Conservation (phyloP, 768 basidiomycete genomes). For the Porphyrellus cyaneotinctus region DNA sequence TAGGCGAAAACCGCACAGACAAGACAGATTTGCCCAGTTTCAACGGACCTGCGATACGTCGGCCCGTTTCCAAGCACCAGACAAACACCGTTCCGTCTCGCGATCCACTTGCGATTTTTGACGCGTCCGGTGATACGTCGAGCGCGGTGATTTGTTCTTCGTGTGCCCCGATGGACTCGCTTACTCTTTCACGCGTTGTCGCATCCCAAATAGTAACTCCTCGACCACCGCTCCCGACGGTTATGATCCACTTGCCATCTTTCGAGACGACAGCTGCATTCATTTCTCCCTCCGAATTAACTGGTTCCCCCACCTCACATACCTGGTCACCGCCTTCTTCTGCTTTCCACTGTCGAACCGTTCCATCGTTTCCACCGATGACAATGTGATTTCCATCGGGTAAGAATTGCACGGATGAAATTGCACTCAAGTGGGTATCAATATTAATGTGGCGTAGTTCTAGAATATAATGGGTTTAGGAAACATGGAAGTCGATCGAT, state of each 20-base stretch:
- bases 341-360: slow-evolving; percentile 6
- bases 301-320: neutral
- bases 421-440: neutral
- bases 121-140: slow-evolving; percentile 18
- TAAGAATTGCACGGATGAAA: slow-evolving; percentile 11
- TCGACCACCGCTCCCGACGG: neutral
- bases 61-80: slow-evolving; percentile 18
- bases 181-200: slow-evolving; percentile 1
- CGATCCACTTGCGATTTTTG: slow-evolving; percentile 22
- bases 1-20: slow-evolving; percentile 22
- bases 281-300: neutral
- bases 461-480: neutral
- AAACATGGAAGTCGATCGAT: neutral
- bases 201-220: slow-evolving; percentile 10
- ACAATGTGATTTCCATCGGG: slow-evolving; percentile 9
- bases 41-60: slow-evolving; percentile 15
- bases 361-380: slow-evolving; percentile 4
- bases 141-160: slow-evolving; percentile 14
- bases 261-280: slow-evolving; percentile 5
- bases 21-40: slow-evolving; percentile 6
- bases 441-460: slow-evolving; percentile 3
- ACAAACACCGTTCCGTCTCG: slow-evolving; percentile 18
- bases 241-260: slow-evolving; percentile 17
- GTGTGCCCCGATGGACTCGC: slow-evolving; percentile 11
- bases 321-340: neutral